Evolutionary conservation across 2,329 filamentous ascomycete species (phyloP).

Genomic region (Macroventuria anomochaeta): DNA sequence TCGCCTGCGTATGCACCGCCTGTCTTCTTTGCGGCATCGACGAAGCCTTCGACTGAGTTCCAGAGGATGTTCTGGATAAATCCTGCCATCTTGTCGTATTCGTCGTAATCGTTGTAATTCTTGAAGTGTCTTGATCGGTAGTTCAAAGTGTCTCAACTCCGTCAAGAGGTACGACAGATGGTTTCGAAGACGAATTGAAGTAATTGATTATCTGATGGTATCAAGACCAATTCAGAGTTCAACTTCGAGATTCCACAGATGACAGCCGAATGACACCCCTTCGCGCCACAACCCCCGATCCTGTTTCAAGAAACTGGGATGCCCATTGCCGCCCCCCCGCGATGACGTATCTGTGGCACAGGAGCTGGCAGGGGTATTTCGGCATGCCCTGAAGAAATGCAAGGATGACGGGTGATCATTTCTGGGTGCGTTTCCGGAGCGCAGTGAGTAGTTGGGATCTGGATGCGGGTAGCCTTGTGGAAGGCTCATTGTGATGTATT

Average conservation of each 20-base stretch:
- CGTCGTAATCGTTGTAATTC: neutral
- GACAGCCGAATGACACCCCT: constrained; percentile 26
- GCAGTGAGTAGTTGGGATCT: neutral
- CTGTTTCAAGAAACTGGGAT: constrained; percentile 30
- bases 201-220: neutral
- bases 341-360: constrained; percentile 43
- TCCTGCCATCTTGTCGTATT: constrained; percentile 27
- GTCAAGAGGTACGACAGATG: neutral
- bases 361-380: constrained; percentile 13
- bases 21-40: constrained; percentile 45
- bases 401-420: constrained; percentile 2
- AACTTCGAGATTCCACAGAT: constrained; percentile 4
- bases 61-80: constrained; percentile 49
- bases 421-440: neutral
- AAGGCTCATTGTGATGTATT: neutral
- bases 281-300: constrained; percentile 33
- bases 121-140: neutral
- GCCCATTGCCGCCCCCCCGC: constrained; percentile 24
- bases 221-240: neutral
- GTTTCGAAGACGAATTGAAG: neutral
- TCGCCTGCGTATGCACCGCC: constrained; percentile 49
- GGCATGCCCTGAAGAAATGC: neutral
- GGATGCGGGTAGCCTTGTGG: neutral
- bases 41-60: constrained; percentile 48
- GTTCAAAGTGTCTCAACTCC: neutral